phyloP scores from a whole-genome alignment of 768 basidiomycete genomes.

The Leucosporidium yakuticum region DNA sequence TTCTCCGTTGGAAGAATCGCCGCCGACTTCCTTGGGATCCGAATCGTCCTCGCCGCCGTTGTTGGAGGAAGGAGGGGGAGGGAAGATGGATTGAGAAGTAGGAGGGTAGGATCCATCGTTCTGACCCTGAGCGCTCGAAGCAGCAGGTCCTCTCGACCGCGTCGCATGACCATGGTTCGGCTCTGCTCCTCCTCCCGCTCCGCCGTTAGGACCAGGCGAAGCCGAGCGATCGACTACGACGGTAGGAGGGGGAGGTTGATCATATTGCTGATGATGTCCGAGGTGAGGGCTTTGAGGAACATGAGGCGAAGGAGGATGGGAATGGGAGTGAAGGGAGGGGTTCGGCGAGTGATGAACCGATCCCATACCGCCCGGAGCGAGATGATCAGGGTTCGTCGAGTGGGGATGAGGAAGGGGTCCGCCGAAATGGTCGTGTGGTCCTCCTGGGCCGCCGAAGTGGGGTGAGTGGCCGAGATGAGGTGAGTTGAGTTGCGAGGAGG shows the following conservation, averaged over 20 bases:
- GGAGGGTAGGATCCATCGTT: too few relatives aligned
- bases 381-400: neutral
- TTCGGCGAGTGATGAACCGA: neutral
- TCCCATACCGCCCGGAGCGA: neutral
- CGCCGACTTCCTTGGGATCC: neutral
- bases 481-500: neutral
- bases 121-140: too few relatives aligned
- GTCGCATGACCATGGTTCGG: too few relatives aligned
- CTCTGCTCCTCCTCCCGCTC: too few relatives aligned
- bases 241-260: too few relatives aligned
- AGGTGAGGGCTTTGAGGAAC: too few relatives aligned
- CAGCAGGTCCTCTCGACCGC: too few relatives aligned
- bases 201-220: too few relatives aligned
- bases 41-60: constrained; percentile 17
- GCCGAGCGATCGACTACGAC: too few relatives aligned
- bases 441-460: neutral
- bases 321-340: neutral
- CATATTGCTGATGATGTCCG: too few relatives aligned
- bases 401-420: neutral
- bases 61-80: constrained; percentile 15
- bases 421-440: neutral
- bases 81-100: too few relatives aligned
- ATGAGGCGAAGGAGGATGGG: constrained; percentile 5
- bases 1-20: too few relatives aligned
- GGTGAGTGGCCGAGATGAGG: neutral